Percentiles rank a stretch among this genome's conserved stretches.
Conservation (phyloP, 75 land plant genomes). For the Sequoia sempervirens region DNA sequence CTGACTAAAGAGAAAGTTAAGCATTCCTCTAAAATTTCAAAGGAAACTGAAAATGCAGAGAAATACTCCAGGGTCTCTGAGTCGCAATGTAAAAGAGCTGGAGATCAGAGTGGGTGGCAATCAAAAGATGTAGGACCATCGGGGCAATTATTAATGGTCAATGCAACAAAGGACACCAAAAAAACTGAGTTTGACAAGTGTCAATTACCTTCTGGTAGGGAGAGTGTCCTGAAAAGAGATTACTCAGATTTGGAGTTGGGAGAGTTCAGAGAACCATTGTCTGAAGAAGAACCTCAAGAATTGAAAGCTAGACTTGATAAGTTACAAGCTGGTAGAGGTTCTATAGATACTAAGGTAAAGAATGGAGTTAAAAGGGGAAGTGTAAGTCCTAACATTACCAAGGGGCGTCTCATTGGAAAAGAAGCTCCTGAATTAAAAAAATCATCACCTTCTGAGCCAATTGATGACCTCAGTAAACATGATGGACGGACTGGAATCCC, state of each 20-base stretch:
- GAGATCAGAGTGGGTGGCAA: constrained; percentile 19
- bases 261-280: constrained; percentile 57
- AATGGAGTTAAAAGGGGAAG: constrained; percentile 13
- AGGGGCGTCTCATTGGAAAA: constrained; percentile 21
- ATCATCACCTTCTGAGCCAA: constrained; percentile 16
- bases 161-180: constrained; percentile 17
- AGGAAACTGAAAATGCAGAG: constrained; percentile 20
- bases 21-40: constrained; percentile 14
- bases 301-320: constrained; percentile 29
- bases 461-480: background rate
- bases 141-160: constrained; percentile 4
- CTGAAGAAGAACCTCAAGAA: constrained; percentile 21
- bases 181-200: constrained; percentile 17
- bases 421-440: constrained; percentile 20
- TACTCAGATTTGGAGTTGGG: constrained; percentile 67
- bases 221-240: constrained; percentile 36
- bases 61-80: constrained; percentile 17
- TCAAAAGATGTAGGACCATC: constrained; percentile 13
- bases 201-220: constrained; percentile 22
- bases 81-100: constrained; percentile 14
- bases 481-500: constrained; percentile 19
- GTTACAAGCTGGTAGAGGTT: constrained; percentile 13
- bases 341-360: constrained; percentile 28
- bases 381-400: constrained; percentile 20
- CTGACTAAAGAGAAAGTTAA: constrained; percentile 9